Percentiles rank a stretch among this genome's conserved stretches.
Conservation (phyloP, 441 rosid species). For the Viola pubescens region DNA sequence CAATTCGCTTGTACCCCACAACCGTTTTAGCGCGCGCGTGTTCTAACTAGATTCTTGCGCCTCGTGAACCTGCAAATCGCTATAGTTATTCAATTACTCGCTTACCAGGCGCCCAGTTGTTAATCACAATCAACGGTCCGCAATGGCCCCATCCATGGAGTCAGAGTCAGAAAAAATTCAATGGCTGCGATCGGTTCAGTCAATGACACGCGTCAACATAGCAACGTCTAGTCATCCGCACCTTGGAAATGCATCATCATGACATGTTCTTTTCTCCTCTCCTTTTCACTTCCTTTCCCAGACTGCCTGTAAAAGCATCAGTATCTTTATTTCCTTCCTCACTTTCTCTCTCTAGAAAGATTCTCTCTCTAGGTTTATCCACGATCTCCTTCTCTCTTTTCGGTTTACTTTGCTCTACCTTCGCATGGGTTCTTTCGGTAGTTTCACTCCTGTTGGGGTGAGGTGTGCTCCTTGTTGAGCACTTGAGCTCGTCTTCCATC, state of each 20-base stretch:
- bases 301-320: neutral
- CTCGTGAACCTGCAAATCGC: constrained; percentile 11
- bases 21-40: constrained; percentile 19
- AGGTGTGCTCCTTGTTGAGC: neutral
- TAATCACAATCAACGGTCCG: constrained; percentile 24
- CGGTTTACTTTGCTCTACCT: neutral
- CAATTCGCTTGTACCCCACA: constrained; percentile 1
- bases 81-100: neutral
- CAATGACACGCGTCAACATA: constrained; percentile 21
- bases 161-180: constrained; percentile 6
- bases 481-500: neutral
- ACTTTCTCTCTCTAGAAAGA: neutral
- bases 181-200: constrained; percentile 1
- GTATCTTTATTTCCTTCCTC: constrained; percentile 3
- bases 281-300: constrained; percentile 5
- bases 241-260: constrained; percentile 21
- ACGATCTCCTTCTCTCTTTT: neutral
- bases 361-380: neutral
- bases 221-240: constrained; percentile 22
- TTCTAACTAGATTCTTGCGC: neutral
- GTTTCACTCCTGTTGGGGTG: neutral
- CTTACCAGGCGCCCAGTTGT: constrained; percentile 12
- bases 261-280: constrained; percentile 11
- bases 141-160: neutral
- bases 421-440: neutral